Base-by-base conservation (phyloP, 228 moss, liverwort and hornwort species). In the Sphagnum fallax region DNA sequence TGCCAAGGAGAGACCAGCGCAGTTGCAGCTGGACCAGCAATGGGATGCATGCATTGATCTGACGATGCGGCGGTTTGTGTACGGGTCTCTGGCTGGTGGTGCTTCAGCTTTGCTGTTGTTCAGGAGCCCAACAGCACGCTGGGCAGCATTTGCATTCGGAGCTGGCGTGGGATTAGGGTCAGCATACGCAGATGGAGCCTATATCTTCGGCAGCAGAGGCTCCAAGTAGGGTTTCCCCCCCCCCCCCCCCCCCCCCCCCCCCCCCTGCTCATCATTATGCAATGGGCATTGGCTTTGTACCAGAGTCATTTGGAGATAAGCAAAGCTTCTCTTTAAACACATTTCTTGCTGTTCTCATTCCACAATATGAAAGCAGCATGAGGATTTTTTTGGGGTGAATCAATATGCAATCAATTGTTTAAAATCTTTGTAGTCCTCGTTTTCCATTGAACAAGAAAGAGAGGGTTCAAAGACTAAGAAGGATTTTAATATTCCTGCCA, bases 121-220 rank as follows among this genome's bases (percentile, higher is more conserved):
- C 70, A 80, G 92, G 15, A 83, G 79, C 60, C 92, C 90, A 6
- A 75, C 78, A 6, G 84, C 89, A 3, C 84, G 92, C 48, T 88
- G 87, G 89, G 82, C 90, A 4, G 85, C 84, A 6, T 71, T 90
- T 70, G 90, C 90, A 6, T 95, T 95, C 60, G 92, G 92, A 13
- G 89, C 92, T 7, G 90, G 95, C 12, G 69, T 84, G 64, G 90
- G 95, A 32, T 71, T 92, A 68, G 95, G 89, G 52, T 86, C 90
- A 52, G 92, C 92, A 4, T 80, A 85, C 63, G 81, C 88, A 65
- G 90, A 90, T 75, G 85, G 86, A 52, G 71, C 86, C 5, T 73
- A 75, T 0, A 88, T 94, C 63, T 80, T 91, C 51, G 84, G 82
- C 47, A 83, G 84, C 51, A 75, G 70, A 0, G 62, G 75, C 5